Evolutionary conservation across 805 yeast genomes (phyloP), one percentile per base, ranked within the genome.

Genomic region (Kodamaea restingae): DNA sequence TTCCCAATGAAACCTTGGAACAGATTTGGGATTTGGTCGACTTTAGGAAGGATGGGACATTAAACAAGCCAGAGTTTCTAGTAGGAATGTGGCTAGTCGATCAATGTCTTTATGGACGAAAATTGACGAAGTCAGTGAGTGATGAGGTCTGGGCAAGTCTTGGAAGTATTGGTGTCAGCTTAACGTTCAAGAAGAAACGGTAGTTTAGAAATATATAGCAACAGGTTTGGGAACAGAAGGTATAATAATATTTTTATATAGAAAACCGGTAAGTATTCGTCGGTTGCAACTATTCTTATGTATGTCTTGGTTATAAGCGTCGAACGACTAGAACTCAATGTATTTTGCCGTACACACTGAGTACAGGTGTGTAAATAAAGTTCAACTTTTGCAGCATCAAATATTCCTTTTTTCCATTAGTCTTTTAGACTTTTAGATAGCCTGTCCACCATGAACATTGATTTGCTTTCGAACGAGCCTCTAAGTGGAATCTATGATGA

Each of bases 1-100:
- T 93, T 28, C 80, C 91, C 1, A 69, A 63, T 12, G 84, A 80
- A 18, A 71, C 77, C 0, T 50, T 69, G 22, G 67, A 64, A 17
- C 73, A 76, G 35, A 80, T 81, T 20, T 87, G 88, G 88, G 75
- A 78, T 35, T 67, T 83, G 50, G 91, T 90, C 4, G 87, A 76
- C 55, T 71, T 63, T 40, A 58, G 80, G 48, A 60, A 67, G 33
- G 93, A 84, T 56, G 95, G 95, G 0, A 76, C 85, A 1, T 65
- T 93, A 39, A 83, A 81, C 48, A 76, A 86, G 45, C 81, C 80
- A 26, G 91, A 90, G 46, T 93, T 93, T 52, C 65, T 91, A 22
- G 91, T 90, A n/a, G 98, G 98, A 0, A 90, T 86, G 84, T 93
- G 98, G 98, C 62, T 90, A 4, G 90, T 93, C 2, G 99, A 93